Evolutionary conservation across 108 stramenopile species (phyloP).

Genomic region (Skeletonema grethae): DNA sequence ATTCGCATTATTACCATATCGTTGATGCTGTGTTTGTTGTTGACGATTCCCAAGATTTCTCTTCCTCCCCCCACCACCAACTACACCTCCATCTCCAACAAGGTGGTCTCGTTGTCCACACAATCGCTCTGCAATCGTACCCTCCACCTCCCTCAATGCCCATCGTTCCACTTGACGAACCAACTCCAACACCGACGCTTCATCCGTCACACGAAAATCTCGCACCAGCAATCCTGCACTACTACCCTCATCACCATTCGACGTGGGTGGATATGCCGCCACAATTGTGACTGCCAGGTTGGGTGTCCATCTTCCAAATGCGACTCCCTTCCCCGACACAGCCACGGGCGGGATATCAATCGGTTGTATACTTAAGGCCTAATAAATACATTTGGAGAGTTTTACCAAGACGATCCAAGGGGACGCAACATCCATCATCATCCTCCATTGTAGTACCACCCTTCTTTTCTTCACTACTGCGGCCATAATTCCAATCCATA

Average conservation of each 20-base stretch:
- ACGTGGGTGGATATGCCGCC: conserved; percentile 67
- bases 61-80: conserved; percentile 24
- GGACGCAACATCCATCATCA: conserved; percentile 49
- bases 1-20: no score
- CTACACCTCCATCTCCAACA: conserved; percentile 26
- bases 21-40: neutral
- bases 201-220: conserved; percentile 70
- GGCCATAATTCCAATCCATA: neutral
- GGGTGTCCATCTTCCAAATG: conserved; percentile 61
- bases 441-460: neutral
- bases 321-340: conserved; percentile 39
- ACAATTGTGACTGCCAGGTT: conserved; percentile 73
- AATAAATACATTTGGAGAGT: conserved; percentile 67
- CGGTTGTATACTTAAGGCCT: conserved; percentile 66
- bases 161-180: conserved; percentile 61
- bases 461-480: conserved; percentile 11
- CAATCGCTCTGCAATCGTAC: conserved; percentile 67
- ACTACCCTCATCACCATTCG: conserved; percentile 40
- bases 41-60: neutral
- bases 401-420: conserved; percentile 64
- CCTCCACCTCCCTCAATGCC: conserved; percentile 73
- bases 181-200: conserved; percentile 52
- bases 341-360: conserved; percentile 56
- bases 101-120: conserved; percentile 27
- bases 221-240: conserved; percentile 68